Conservation (phyloP, 2,329 filamentous ascomycete species). For the Camillea tinctor region DNA sequence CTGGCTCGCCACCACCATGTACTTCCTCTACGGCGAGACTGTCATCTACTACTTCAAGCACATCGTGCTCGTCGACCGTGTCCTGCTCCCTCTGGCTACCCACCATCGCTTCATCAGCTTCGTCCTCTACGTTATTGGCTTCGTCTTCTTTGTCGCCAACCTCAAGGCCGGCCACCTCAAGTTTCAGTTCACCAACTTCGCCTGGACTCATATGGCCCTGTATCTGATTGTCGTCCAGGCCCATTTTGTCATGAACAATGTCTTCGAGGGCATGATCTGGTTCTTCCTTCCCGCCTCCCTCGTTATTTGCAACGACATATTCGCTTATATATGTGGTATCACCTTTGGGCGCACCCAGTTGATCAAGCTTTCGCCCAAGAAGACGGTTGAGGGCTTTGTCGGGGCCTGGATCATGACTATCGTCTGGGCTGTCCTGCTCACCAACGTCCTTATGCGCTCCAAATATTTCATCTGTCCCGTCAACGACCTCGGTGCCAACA, state of each 20-base stretch:
- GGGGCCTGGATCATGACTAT: conserved; percentile 96
- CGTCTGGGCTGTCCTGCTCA: conserved; percentile 77
- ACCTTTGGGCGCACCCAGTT: conserved; percentile 94
- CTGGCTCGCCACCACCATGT: conserved; percentile 98
- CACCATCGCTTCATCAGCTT: conserved; percentile 99
- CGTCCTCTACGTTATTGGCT: conserved; percentile 95
- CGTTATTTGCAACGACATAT: conserved; percentile 98
- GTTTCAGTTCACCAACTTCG: conserved; percentile 99
- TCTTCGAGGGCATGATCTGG: conserved; percentile 99
- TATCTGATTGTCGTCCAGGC: conserved; percentile 97
- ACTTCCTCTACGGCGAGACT: conserved; percentile 97
- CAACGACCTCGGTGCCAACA: conserved; percentile 90
- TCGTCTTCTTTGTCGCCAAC: conserved; percentile 96
- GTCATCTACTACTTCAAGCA: conserved; percentile 99
- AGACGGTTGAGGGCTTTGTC: conserved; percentile 97
- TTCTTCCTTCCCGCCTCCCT: conserved; percentile 94
- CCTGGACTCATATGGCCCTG: conserved; percentile 98
- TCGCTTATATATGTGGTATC: conserved; percentile 96
- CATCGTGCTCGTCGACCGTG: conserved; percentile 90
- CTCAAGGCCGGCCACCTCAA: conserved; percentile 94
- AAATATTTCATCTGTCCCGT: conserved; percentile 99
- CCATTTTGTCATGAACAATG: conserved; percentile 99
- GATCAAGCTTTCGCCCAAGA: conserved; percentile 97
- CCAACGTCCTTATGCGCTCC: conserved; percentile 81
- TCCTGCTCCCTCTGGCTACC: conserved; percentile 88